Base-by-base conservation (phyloP, 345 rosid genomes). In the Cardamine resedifolia region DNA sequence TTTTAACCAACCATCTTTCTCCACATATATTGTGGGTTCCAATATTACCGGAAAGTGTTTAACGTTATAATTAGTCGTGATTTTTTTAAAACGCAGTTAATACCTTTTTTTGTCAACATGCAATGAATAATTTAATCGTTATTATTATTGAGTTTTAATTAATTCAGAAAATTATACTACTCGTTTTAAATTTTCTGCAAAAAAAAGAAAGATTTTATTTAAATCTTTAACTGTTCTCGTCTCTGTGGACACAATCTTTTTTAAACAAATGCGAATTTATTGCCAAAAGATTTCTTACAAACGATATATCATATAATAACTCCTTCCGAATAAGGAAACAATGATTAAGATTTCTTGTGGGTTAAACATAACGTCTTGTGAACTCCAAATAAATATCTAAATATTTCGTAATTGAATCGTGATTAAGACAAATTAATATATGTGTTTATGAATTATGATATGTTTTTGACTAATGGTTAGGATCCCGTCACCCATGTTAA, bases 21-120 rank as follows among this genome's bases (percentile, higher is more conserved):
- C 28, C 63, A 30, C 36, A 52, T 18, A 52, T 72, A 24, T 64
- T 63, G 55, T 62, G 70, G 70, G 64, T 55, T 64, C 64, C 64
- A 55, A 24, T 59, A 33, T 20, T 56, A 14, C 10, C 20, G 11
- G 27, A 30, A 62, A 63, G 49, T 27, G 31, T 38, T 38, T 36
- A 36, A 6, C 10, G 11, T 34, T 45, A 44, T 21, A 10, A 45
- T 23, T 30, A 30, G 30, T 39, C 2, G 15, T 55, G 27, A 4
- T 18, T 11, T 16, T 16, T 20, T 5, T 7, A 0, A 26, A 27
- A 14, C 21, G 16, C 27, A 39, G 12, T 16, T 26, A 56, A 30
- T 30, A 2, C 2, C 1, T 6, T 58, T 33, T 16, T 34, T 34
- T 5, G 18, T 20, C 10, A 36, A 34, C 27, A 33, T 58, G 5